These are phyloP conservation scores for Hypoxylon intermedium DNA, from an alignment of 495 filamentous ascomycete genomes.

Conservation along the genomic window DNA sequence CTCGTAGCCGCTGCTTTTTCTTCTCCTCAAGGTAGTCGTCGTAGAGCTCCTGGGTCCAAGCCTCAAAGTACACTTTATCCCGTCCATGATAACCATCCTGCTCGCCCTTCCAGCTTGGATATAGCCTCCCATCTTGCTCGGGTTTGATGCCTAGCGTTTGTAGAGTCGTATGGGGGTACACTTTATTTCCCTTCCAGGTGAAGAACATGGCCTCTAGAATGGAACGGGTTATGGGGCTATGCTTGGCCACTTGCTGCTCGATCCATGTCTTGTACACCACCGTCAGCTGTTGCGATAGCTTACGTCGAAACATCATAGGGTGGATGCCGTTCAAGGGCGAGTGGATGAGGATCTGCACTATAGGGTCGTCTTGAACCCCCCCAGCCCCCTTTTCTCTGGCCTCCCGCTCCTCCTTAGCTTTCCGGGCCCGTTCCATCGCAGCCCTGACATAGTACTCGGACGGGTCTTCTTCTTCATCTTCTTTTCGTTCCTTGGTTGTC, in stretches of 20 bases:
- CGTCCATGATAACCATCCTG: conserved; percentile 45
- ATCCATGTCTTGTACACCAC: conserved; percentile 71
- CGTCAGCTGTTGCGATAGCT: conserved; percentile 67
- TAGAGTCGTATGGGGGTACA: conserved; percentile 78
- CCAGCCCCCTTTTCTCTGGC: conserved; percentile 24
- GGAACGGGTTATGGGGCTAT: conserved; percentile 57
- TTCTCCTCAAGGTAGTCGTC: conserved; percentile 52
- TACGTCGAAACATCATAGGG: conserved; percentile 71
- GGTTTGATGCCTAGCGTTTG: conserved; percentile 66
- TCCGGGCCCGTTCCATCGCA: conserved; percentile 37
- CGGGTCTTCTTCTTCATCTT: conserved; percentile 35
- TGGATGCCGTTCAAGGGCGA: conserved; percentile 68
- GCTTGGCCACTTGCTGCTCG: conserved; percentile 54
- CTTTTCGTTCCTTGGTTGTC: conserved; percentile 6
- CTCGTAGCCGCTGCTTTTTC: conserved; percentile 42
- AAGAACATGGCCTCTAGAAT: conserved; percentile 64
- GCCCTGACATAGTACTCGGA: conserved; percentile 45
- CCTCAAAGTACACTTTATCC: conserved; percentile 68
- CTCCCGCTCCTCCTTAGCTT: conserved; percentile 34
- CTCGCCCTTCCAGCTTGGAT: conserved; percentile 39
- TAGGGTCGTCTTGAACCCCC: conserved; percentile 40
- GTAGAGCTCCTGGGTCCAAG: conserved; percentile 71
- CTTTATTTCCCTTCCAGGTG: conserved; percentile 76
- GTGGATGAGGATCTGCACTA: conserved; percentile 75
- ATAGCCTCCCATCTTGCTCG: conserved; percentile 45